Evolutionary conservation across 306 rosid species (phyloP).

Genomic region (Castanopsis chinensis): DNA sequence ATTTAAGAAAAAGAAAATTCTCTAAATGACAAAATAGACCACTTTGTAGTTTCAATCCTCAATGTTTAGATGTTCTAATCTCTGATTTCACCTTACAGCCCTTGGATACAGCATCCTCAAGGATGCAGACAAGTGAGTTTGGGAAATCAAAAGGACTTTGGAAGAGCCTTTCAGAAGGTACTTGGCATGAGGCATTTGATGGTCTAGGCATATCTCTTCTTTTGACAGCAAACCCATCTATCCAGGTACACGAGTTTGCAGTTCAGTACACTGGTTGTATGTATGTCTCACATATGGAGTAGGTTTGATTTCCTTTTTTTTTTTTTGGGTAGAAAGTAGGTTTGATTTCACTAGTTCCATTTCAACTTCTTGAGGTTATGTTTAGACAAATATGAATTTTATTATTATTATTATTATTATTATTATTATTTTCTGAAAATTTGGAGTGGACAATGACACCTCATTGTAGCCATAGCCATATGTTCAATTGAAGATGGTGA

Average conservation of each 20-base stretch:
- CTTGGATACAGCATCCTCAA: conserved; percentile 84
- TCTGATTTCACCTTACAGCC: conserved; percentile 58
- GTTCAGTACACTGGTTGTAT: not conserved
- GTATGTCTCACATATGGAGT: conserved; percentile 16
- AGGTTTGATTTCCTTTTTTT: not conserved
- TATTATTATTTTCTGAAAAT: not conserved
- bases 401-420: not conserved
- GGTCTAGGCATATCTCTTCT: conserved; percentile 94
- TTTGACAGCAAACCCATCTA: conserved; percentile 90
- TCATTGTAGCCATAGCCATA: not conserved
- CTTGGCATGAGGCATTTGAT: conserved; percentile 81
- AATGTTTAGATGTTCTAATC: conserved; percentile 10
- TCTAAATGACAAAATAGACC: not conserved
- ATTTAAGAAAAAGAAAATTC: not conserved
- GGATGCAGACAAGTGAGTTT: conserved; percentile 95
- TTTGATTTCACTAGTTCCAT: not conserved
- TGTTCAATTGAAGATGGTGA: not conserved
- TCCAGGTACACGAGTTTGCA: conserved; percentile 55
- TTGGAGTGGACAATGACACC: not conserved
- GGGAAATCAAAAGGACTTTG: conserved; percentile 94
- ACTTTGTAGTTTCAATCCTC: not conserved
- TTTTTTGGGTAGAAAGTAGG: not conserved
- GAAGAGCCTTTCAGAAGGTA: conserved; percentile 82
- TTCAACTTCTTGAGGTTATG: not conserved
- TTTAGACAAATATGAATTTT: not conserved